Conservation (phyloP, 495 filamentous ascomycete species). For the Aspergillus funiculosus region DNA sequence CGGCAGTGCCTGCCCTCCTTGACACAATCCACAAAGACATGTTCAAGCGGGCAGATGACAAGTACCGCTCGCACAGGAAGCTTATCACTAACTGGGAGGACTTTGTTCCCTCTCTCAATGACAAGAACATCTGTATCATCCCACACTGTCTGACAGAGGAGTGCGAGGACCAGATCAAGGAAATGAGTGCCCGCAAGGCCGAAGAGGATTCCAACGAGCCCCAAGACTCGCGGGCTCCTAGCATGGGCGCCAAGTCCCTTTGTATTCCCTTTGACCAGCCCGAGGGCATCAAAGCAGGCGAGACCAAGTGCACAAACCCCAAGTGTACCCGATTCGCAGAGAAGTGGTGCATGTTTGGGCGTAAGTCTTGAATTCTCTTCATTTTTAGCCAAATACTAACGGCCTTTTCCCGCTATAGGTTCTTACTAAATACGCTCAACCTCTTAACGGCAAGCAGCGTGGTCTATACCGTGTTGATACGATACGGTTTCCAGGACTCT, state of each 20-base stretch:
- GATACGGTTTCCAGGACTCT: conserved; percentile 4
- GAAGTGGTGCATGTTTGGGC: conserved; percentile 83
- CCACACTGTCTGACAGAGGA: conserved; percentile 74
- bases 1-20: conserved; percentile 68
- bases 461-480: background rate
- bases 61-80: conserved; percentile 73
- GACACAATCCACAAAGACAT: conserved; percentile 84
- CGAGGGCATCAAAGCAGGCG: conserved; percentile 65
- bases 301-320: conserved; percentile 86
- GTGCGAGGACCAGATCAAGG: conserved; percentile 94
- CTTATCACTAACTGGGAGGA: conserved; percentile 81
- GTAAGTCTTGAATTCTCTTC: conserved; percentile 30
- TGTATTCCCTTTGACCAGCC: conserved; percentile 98
- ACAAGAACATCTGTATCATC: conserved; percentile 85
- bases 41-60: conserved; percentile 71
- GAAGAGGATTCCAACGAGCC: conserved; percentile 61
- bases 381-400: conserved; percentile 4
- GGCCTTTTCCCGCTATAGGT: conserved; percentile 17
- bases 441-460: background rate
- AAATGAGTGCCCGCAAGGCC: conserved; percentile 66
- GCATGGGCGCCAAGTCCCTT: conserved; percentile 95
- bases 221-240: conserved; percentile 74
- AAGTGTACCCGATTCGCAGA: conserved; percentile 67
- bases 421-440: conserved; percentile 31
- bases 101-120: conserved; percentile 78